These are phyloP conservation scores for Beta macrorhiza DNA, from an alignment of 179 eudicot species.

Conservation along the genomic window DNA sequence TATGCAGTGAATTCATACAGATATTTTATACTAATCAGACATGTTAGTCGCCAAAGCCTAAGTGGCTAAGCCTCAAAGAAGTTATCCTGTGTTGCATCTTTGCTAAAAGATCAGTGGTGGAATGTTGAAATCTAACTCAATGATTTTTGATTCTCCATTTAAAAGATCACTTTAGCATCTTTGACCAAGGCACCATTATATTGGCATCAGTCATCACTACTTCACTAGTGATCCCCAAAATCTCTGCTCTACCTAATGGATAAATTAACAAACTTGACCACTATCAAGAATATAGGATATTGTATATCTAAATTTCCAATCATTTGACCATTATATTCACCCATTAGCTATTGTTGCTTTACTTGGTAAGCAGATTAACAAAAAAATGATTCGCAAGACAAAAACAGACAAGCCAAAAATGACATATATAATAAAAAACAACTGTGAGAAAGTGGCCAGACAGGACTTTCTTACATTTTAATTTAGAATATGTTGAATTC, in stretches of 20 bases:
- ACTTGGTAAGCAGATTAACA: background rate
- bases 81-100: constrained; percentile 10
- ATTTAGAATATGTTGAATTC: background rate
- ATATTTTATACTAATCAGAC: background rate
- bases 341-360: background rate
- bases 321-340: background rate
- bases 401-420: background rate
- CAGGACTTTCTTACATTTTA: background rate
- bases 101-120: background rate
- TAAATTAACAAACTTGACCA: background rate
- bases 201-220: background rate
- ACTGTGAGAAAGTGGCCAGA: background rate
- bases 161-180: background rate
- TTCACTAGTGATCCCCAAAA: background rate
- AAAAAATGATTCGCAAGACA: background rate
- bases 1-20: background rate
- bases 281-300: background rate
- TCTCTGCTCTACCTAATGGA: background rate
- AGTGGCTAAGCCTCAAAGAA: constrained; percentile 9
- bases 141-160: background rate
- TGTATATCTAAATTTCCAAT: constrained; percentile 2
- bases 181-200: background rate
- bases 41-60: background rate
- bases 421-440: background rate
- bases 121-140: constrained; percentile 11